Evolutionary conservation across 1,284 basidiomycete species (phyloP).

Genomic region (Sporisorium sorghi): DNA sequence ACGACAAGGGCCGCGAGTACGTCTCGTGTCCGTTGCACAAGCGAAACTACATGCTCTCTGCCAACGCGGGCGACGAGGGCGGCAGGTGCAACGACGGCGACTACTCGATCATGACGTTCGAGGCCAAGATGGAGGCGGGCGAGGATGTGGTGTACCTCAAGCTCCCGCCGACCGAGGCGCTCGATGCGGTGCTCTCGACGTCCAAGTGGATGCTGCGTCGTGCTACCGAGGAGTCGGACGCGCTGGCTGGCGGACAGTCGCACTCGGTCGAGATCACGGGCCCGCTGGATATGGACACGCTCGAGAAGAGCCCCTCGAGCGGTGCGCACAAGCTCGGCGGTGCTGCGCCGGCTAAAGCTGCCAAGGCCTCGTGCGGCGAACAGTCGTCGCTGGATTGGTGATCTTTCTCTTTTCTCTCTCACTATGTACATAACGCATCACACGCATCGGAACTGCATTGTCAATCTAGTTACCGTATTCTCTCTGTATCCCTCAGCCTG

Average conservation of each 20-base stretch:
- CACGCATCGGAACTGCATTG: constrained; percentile 3
- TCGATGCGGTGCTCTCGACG: constrained; percentile 78
- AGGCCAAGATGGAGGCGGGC: constrained; percentile 73
- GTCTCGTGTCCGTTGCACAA: constrained; percentile 78
- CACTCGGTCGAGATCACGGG: constrained; percentile 54
- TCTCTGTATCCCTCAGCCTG: neutral
- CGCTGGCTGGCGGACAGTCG: constrained; percentile 44
- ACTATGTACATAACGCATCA: constrained; percentile 22
- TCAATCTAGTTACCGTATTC: neutral
- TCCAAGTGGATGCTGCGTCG: constrained; percentile 74
- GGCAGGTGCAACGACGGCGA: constrained; percentile 77
- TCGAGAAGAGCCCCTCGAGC: constrained; percentile 11
- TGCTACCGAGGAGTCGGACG: constrained; percentile 60
- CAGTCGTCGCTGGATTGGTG: constrained; percentile 44
- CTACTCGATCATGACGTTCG: constrained; percentile 77
- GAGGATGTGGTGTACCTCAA: constrained; percentile 73
- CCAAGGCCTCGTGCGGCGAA: constrained; percentile 45
- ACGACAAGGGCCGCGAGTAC: constrained; percentile 57
- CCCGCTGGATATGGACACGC: constrained; percentile 36
- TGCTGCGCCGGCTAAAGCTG: constrained; percentile 11
- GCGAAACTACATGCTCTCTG: constrained; percentile 75
- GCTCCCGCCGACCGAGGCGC: constrained; percentile 74
- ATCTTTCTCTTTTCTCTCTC: neutral
- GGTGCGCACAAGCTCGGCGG: constrained; percentile 9
- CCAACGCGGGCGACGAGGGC: constrained; percentile 71